Conservation (phyloP, 129 eudicot species). For the Heracleum sosnowskyi region DNA sequence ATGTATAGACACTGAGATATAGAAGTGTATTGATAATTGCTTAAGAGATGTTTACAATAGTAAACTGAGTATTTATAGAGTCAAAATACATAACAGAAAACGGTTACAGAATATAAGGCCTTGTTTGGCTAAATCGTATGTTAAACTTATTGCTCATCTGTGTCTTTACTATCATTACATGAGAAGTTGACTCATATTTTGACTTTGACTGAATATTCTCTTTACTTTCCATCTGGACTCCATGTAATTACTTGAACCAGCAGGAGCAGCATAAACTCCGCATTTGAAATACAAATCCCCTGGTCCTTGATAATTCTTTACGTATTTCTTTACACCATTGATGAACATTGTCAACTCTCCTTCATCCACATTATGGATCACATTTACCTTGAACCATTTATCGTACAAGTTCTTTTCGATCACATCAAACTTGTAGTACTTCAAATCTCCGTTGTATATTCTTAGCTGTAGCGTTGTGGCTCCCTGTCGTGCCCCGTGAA, state of each 20-base stretch:
- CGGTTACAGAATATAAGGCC: too few species aligned
- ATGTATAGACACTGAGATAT: too few species aligned
- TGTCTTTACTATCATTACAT: too few species aligned
- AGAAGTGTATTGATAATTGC: too few species aligned
- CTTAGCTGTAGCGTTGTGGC: constrained; percentile 21
- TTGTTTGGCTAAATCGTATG: too few species aligned
- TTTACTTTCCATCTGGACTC: constrained; percentile 19
- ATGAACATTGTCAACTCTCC: constrained; percentile 15
- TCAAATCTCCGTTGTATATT: constrained; percentile 12
- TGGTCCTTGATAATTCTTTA: constrained; percentile 14
- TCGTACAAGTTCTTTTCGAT: constrained; percentile 13
- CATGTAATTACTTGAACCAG: constrained; percentile 21
- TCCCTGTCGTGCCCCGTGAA: constrained; percentile 19
- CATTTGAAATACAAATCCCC: constrained; percentile 22
- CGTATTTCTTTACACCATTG: constrained; percentile 12
- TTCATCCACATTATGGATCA: constrained; percentile 20
- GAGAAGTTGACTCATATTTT: too few species aligned
- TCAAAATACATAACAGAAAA: too few species aligned
- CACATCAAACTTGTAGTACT: constrained; percentile 19
- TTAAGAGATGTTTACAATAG: too few species aligned
- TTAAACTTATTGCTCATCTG: too few species aligned
- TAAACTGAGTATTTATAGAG: too few species aligned
- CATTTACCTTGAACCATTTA: constrained; percentile 20
- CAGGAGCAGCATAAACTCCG: constrained; percentile 26
- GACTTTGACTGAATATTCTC: too few species aligned